Conservation (phyloP, 2,329 filamentous ascomycete species). For the Beauveria brongniartii region DNA sequence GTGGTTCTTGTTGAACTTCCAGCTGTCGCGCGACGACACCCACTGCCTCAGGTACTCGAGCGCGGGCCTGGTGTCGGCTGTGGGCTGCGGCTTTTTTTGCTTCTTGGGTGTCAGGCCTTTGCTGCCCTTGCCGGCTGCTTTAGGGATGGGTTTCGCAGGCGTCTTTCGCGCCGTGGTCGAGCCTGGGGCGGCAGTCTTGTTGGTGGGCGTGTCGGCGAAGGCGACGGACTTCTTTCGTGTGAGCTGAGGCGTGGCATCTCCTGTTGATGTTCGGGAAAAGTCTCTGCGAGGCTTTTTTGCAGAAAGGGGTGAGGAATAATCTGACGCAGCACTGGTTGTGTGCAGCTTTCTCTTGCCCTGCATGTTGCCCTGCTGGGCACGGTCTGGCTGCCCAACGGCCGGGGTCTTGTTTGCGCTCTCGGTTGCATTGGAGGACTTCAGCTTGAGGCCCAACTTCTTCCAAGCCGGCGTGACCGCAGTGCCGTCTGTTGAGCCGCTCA, state of each 20-base stretch:
- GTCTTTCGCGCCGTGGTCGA: slow-evolving; percentile 19
- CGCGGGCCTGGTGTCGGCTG: slow-evolving; percentile 50
- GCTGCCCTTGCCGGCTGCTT: slow-evolving; percentile 18
- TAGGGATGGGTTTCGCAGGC: slow-evolving; percentile 27
- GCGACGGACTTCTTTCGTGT: slow-evolving; percentile 40
- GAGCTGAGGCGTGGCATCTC: slow-evolving; percentile 19
- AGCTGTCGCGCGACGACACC: slow-evolving; percentile 58
- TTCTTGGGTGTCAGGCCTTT: slow-evolving; percentile 24
- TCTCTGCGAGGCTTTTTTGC: slow-evolving; percentile 12
- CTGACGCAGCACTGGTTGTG: slow-evolving; percentile 3
- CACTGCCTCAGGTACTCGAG: slow-evolving; percentile 72
- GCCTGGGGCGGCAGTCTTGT: slow-evolving; percentile 17
- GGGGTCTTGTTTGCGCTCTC: slow-evolving; percentile 6
- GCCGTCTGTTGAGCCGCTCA: slow-evolving; percentile 7
- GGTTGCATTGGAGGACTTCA: slow-evolving; percentile 31
- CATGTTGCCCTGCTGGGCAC: slow-evolving; percentile 11
- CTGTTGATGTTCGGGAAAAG: background rate
- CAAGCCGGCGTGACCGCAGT: slow-evolving; percentile 36
- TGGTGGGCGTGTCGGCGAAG: slow-evolving; percentile 29
- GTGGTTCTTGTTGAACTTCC: slow-evolving; percentile 96
- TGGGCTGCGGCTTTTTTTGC: slow-evolving; percentile 26
- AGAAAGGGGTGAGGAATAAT: slow-evolving; percentile 8
- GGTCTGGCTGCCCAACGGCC: slow-evolving; percentile 13
- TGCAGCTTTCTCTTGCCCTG: slow-evolving; percentile 12
- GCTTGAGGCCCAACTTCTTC: slow-evolving; percentile 57